Conservation (phyloP, 2,329 filamentous ascomycete genomes). For the Phyllosticta capitalensis region DNA sequence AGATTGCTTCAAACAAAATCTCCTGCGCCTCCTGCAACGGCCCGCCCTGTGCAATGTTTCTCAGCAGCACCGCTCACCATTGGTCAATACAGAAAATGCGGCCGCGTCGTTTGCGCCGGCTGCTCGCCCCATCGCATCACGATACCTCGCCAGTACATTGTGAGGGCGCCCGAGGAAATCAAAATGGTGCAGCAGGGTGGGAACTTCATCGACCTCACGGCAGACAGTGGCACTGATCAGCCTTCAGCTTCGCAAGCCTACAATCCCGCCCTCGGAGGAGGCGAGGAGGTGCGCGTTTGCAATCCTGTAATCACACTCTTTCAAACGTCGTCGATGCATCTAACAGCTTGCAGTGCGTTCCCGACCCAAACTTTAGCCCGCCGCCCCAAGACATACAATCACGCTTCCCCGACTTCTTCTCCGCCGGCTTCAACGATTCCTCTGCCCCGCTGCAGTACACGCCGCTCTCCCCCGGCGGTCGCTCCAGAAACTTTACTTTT, state of each 20-base stretch:
- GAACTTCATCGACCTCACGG: constrained; percentile 36
- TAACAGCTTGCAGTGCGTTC: constrained; percentile 42
- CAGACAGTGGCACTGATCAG: constrained; percentile 25
- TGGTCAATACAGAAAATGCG: constrained; percentile 61
- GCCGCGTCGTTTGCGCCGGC: constrained; percentile 76
- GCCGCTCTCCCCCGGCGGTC: background rate
- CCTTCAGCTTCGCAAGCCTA: constrained; percentile 17
- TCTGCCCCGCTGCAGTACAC: constrained; percentile 19
- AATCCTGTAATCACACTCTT: constrained; percentile 39
- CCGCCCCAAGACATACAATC: constrained; percentile 33
- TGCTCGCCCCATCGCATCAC: constrained; percentile 94
- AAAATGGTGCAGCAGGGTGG: background rate
- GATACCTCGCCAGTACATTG: constrained; percentile 87
- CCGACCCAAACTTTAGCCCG: constrained; percentile 55
- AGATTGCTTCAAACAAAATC: background rate
- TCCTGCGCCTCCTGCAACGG: background rate
- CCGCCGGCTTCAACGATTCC: constrained; percentile 1
- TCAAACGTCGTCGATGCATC: background rate
- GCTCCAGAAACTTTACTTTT: constrained; percentile 7
- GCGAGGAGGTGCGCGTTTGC: constrained; percentile 60
- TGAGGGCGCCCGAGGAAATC: constrained; percentile 46
- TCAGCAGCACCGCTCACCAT: background rate
- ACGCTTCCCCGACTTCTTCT: constrained; percentile 2
- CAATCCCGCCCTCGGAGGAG: constrained; percentile 50
- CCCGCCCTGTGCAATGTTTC: background rate